These are phyloP conservation scores for Teratosphaeria pseudoeucalypti DNA, from an alignment of 2,329 filamentous ascomycete genomes.

Conservation along the genomic window DNA sequence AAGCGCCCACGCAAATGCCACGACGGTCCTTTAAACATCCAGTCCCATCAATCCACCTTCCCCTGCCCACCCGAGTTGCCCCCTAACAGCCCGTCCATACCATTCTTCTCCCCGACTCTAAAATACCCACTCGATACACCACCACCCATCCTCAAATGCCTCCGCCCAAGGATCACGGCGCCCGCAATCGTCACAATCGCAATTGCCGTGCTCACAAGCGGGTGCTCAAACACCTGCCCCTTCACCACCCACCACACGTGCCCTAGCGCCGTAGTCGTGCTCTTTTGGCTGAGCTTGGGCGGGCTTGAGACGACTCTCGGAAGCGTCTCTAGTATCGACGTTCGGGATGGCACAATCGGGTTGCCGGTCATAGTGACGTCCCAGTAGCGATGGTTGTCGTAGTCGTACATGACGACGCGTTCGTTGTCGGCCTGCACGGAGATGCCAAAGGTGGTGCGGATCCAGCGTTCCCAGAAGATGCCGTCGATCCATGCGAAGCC, in stretches of 20 bases:
- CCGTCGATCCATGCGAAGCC: slow-evolving; percentile 96
- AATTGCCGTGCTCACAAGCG: slow-evolving; percentile 41
- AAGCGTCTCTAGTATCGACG: slow-evolving; percentile 80
- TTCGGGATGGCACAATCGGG: slow-evolving; percentile 78
- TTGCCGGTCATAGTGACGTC: slow-evolving; percentile 83
- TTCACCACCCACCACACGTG: slow-evolving; percentile 51
- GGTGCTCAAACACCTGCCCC: slow-evolving; percentile 33
- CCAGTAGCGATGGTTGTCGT: slow-evolving; percentile 93
- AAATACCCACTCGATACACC: slow-evolving; percentile 23
- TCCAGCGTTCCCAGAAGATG: slow-evolving; percentile 94
- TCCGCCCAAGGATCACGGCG: slow-evolving; percentile 17
- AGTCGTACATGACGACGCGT: slow-evolving; percentile 90
- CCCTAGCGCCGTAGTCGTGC: slow-evolving; percentile 61
- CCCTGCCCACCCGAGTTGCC: slow-evolving; percentile 33
- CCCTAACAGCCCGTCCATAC: slow-evolving; percentile 56
- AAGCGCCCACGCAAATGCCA: background rate
- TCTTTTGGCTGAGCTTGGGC: slow-evolving; percentile 63
- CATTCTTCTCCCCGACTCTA: slow-evolving; percentile 40
- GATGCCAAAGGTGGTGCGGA: slow-evolving; percentile 87
- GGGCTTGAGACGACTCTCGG: slow-evolving; percentile 59
- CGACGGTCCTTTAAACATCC: background rate
- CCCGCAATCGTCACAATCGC: slow-evolving; percentile 41
- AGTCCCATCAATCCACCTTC: slow-evolving; percentile 17
- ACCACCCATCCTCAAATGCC: slow-evolving; percentile 16
- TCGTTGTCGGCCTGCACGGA: slow-evolving; percentile 75